Conservation (phyloP, 306 rosid species). For the Gillenia trifoliata region DNA sequence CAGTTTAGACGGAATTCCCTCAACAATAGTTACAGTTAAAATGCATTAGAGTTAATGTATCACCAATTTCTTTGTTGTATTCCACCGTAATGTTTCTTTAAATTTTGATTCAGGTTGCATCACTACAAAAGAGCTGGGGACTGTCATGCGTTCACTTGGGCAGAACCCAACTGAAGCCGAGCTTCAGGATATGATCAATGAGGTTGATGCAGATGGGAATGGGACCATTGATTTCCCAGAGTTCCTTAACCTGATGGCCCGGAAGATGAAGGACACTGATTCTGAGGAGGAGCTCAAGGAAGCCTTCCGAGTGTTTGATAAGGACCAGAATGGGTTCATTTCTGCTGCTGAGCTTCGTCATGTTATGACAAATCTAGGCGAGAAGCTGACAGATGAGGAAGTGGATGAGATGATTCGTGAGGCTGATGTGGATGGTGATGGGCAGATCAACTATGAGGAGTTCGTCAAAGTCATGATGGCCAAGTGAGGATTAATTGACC, state of each 20-base stretch:
- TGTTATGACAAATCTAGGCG: conserved; percentile 81
- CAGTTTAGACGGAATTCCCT: background rate
- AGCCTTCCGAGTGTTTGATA: conserved; percentile 80
- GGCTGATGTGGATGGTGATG: conserved; percentile 81
- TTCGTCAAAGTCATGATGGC: conserved; percentile 89
- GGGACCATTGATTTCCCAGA: conserved; percentile 84
- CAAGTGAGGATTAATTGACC: conserved; percentile 49
- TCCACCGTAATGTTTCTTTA: background rate
- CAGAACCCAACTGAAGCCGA: conserved; percentile 88
- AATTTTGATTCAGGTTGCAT: conserved; percentile 49
- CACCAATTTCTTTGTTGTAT: background rate
- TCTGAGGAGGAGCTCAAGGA: conserved; percentile 85
- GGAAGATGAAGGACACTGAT: conserved; percentile 82
- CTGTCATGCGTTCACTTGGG: conserved; percentile 77
- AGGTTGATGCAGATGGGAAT: conserved; percentile 79
- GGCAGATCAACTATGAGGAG: conserved; percentile 79
- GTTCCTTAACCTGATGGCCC: conserved; percentile 77
- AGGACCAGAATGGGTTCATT: conserved; percentile 87
- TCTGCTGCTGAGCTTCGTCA: conserved; percentile 90
- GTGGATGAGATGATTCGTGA: conserved; percentile 86
- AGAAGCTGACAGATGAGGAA: conserved; percentile 82
- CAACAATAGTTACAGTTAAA: background rate
- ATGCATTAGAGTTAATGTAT: background rate
- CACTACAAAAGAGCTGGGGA: conserved; percentile 81
- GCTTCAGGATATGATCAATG: conserved; percentile 80